Base-by-base conservation (phyloP, 768 basidiomycete genomes). In the Filobasidium wieringae region DNA sequence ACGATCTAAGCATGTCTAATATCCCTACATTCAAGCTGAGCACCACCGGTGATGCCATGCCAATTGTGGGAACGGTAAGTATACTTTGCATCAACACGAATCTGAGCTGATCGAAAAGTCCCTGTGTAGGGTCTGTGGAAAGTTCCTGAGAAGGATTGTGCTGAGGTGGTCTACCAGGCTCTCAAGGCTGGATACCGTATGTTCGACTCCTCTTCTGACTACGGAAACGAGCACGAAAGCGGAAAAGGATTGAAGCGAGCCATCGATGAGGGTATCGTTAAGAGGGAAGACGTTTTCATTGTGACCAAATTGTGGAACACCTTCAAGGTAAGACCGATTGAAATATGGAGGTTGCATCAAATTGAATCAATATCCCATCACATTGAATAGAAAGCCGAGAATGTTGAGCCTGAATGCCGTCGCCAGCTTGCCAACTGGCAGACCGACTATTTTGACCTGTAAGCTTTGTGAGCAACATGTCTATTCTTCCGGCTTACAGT, bases 281-380 rank as follows among this genome's bases (percentile, higher is more conserved):
- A 86, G 74, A 80, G 90, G 33, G 86, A 89, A 72, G 89, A 93
- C 12, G 76, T 93, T 30, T 88, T 86, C 73, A 85, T 92, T 64
- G 88, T 87, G 51, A 87, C 86, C 63, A 91, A 91, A 81, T 77
- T 90, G 33, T 91, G 88, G 89, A 91, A 90, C 75, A 87, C 86
- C 5, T 87, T 84, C 78, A 60, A 60, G 59, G 59, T 60, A 34
- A 36, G 59, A 32, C 9, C 4, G 2, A 8, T 4, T 26, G 24
- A 2, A 12, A 36, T 30, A 19, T 19, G 15, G 34, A 34, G 19
- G 29, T 9, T 24, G n/a, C 12, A 14, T 31, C 15, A 26, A 22
- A 17, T n/a, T 17, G 12, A 7, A 32, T 22, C 11, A 11, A 34
- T 24, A 15, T 22, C 8, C 24, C 17, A 12, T 27, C 33, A 12